These are phyloP conservation scores for Penicillium sp. DNA, from an alignment of 2,329 filamentous ascomycete species.

Conservation along the genomic window DNA sequence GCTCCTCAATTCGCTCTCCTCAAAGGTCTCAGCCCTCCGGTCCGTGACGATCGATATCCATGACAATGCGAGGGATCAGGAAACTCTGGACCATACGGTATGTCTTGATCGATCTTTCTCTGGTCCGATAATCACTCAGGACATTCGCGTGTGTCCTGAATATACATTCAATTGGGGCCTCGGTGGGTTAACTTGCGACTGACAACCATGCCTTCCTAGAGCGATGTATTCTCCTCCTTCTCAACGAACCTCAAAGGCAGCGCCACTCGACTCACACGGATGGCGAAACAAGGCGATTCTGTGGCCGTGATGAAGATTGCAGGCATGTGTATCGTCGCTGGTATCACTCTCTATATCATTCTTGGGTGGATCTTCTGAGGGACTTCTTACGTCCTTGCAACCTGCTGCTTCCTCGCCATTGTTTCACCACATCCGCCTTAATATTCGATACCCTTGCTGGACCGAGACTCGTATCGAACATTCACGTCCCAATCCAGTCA, in stretches of 20 bases:
- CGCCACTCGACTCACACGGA: constrained; percentile 70
- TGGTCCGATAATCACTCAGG: not conserved
- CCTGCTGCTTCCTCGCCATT: not conserved
- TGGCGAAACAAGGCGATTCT: constrained; percentile 85
- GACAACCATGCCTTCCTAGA: constrained; percentile 40
- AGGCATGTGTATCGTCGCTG: constrained; percentile 64
- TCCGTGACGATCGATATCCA: constrained; percentile 96
- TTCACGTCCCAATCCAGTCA: not conserved
- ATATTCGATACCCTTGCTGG: constrained; percentile 15
- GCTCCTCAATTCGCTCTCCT: constrained; percentile 78
- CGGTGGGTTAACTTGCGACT: not conserved
- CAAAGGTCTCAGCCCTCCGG: constrained; percentile 83
- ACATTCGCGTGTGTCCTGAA: not conserved
- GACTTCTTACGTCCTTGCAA: not conserved
- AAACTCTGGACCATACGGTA: constrained; percentile 80
- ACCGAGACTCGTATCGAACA: constrained; percentile 7
- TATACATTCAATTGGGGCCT: too few relatives aligned
- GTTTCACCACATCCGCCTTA: not conserved
- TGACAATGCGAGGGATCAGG: constrained; percentile 82
- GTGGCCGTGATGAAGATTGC: constrained; percentile 83
- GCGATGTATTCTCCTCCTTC: constrained; percentile 86
- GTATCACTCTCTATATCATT: constrained; percentile 69
- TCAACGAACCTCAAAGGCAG: constrained; percentile 72
- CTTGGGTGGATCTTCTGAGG: constrained; percentile 52
- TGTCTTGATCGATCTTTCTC: constrained; percentile 24